A percentile compares a stretch with the other conserved stretches of the same genome.
phyloP scores from a whole-genome alignment of 2,329 filamentous ascomycete species.

The Xylariomycetidae sp. region DNA sequence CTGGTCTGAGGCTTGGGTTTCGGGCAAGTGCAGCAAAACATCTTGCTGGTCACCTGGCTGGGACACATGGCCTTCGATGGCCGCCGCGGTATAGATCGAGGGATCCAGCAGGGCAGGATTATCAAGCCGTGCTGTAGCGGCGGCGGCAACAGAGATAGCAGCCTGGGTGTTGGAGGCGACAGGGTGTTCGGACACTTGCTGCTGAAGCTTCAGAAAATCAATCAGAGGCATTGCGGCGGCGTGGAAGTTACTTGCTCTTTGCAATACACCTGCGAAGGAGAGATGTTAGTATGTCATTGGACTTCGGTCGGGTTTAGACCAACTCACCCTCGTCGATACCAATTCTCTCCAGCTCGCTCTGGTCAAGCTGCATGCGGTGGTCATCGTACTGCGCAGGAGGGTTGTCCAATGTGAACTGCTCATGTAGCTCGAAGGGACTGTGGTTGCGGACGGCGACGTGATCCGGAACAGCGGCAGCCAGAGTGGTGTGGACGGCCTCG shows the following conservation, averaged over 20 bases:
- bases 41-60: too few species aligned
- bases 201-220: too few species aligned
- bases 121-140: constrained; percentile 49
- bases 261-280: too few species aligned
- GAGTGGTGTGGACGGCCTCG: constrained; percentile 18
- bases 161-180: constrained; percentile 38
- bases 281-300: too few species aligned
- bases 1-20: too few species aligned
- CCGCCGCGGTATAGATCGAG: constrained; percentile 21
- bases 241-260: too few species aligned
- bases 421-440: constrained; percentile 45
- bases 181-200: constrained; percentile 33
- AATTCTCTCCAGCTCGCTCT: too few species aligned
- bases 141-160: constrained; percentile 50
- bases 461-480: constrained; percentile 15
- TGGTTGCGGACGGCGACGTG: constrained; percentile 7
- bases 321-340: too few species aligned
- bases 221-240: too few species aligned
- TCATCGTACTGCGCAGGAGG: constrained; percentile 47
- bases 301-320: too few species aligned
- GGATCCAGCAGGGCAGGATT: constrained; percentile 50
- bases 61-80: constrained; percentile 12
- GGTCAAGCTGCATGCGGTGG: too few species aligned
- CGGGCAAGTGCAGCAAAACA: too few species aligned
- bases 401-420: constrained; percentile 54